phyloP scores from a whole-genome alignment of 805 yeast genomes.

The Myxozyma neglecta region DNA sequence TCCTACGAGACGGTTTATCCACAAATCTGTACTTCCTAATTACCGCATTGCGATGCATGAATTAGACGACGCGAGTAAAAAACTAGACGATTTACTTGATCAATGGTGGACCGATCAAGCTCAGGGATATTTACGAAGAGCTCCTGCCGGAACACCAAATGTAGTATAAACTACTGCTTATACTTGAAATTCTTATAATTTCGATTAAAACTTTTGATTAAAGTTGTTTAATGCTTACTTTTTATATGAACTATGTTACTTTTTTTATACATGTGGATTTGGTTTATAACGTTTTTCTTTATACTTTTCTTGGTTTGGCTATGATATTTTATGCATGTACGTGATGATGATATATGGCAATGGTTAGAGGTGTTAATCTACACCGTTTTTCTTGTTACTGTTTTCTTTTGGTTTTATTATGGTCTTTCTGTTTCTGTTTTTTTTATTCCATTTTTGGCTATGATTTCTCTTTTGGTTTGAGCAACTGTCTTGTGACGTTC shows the following conservation, averaged over 20 bases:
- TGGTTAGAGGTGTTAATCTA: too few species aligned
- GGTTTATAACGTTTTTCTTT: not conserved
- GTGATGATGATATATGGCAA: not conserved
- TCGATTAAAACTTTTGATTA: not conserved
- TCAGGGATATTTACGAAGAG: not conserved
- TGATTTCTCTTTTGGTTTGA: too few species aligned
- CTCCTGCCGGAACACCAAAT: slow-evolving; percentile 8
- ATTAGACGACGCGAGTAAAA: not conserved
- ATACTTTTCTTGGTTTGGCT: too few species aligned
- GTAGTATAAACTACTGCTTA: not conserved
- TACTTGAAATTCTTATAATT: not conserved
- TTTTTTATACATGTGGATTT: not conserved
- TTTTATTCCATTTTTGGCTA: too few species aligned
- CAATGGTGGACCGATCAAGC: slow-evolving; percentile 8
- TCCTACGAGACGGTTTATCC: slow-evolving; percentile 2
- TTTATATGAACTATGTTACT: not conserved
- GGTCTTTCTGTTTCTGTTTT: too few species aligned
- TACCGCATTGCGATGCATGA: not conserved
- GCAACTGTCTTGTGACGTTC: too few species aligned
- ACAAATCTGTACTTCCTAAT: not conserved
- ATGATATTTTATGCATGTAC: not conserved
- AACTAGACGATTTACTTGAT: slow-evolving; percentile 5
- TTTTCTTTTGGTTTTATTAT: not conserved
- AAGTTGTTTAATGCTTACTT: not conserved
- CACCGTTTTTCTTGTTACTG: too few species aligned